phyloP scores from a whole-genome alignment of 2,329 filamentous ascomycete genomes.

The Geosmithia morbida region DNA sequence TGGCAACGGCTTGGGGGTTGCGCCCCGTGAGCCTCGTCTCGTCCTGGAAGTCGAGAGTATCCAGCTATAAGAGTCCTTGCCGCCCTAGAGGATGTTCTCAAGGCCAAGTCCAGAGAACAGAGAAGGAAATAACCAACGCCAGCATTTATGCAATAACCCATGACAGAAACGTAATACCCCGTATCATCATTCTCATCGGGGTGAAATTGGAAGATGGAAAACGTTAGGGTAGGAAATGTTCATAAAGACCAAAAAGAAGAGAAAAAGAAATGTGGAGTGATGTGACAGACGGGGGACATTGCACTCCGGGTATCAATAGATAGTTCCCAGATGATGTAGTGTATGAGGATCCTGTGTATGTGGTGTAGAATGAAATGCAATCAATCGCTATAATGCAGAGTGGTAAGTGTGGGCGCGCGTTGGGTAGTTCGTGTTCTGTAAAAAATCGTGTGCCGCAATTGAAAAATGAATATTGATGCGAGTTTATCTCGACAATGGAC shows the following conservation, averaged over 20 bases:
- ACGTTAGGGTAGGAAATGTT: background rate
- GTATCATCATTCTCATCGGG: background rate
- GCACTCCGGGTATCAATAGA: slow-evolving; percentile 26
- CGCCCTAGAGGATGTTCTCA: background rate
- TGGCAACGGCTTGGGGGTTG: background rate
- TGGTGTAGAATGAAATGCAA: slow-evolving; percentile 12
- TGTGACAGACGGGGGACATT: slow-evolving; percentile 16
- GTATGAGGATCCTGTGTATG: slow-evolving; percentile 10
- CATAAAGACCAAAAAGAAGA: slow-evolving; percentile 3
- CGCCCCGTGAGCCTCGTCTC: background rate
- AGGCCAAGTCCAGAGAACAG: background rate
- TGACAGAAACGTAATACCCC: background rate
- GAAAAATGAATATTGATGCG: background rate
- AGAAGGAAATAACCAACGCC: background rate
- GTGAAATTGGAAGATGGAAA: background rate
- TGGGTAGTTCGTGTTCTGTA: background rate
- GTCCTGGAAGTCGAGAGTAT: background rate
- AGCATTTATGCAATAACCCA: background rate
- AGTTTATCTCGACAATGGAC: background rate
- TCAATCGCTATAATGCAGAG: slow-evolving; percentile 5
- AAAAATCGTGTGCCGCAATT: slow-evolving; percentile 1
- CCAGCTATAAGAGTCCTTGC: background rate
- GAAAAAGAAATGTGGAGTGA: slow-evolving; percentile 19
- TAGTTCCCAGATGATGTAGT: slow-evolving; percentile 19
- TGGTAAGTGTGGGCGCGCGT: background rate